Conservation (phyloP, 495 filamentous ascomycete genomes). For the Lophiotrema nucula region DNA sequence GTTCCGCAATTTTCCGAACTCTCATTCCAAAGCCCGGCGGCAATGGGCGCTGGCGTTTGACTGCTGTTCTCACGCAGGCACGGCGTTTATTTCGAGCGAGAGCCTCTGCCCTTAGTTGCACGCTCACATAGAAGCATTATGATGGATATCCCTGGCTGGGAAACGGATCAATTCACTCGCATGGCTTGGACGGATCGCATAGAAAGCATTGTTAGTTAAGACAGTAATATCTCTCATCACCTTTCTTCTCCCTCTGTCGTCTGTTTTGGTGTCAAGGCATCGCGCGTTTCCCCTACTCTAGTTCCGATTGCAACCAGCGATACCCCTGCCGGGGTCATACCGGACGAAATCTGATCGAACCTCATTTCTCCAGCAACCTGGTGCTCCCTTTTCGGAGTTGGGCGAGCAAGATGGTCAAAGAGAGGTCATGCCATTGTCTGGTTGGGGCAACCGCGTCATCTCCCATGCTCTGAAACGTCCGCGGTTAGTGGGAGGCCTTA, state of each 20-base stretch:
- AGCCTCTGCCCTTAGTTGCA: neutral
- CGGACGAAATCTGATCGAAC: too few relatives aligned
- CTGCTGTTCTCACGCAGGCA: slow-evolving; percentile 6
- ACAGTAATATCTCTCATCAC: neutral
- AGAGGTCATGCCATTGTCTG: slow-evolving; percentile 1
- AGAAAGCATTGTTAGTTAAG: neutral
- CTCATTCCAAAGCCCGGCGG: neutral
- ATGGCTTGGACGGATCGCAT: slow-evolving; percentile 4
- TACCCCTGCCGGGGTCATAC: too few relatives aligned
- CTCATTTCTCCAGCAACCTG: too few relatives aligned
- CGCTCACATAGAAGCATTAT: neutral
- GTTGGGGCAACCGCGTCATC: slow-evolving; percentile 15
- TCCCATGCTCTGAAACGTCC: slow-evolving; percentile 25
- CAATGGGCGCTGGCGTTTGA: slow-evolving; percentile 17
- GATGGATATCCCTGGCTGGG: neutral
- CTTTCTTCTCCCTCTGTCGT: neutral
- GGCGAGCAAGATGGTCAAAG: neutral
- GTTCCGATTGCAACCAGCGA: too few relatives aligned
- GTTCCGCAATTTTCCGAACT: neutral
- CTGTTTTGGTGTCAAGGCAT: too few relatives aligned
- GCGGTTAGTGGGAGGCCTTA: slow-evolving; percentile 31
- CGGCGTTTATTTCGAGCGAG: slow-evolving; percentile 9
- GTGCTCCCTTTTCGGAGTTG: slow-evolving; percentile 7
- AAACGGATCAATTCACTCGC: neutral
- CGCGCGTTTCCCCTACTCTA: too few relatives aligned